Evolutionary conservation across 352 stramenopile species (phyloP), one percentile per base, ranked within the genome.

Genomic region (Globisporangium irregulare): DNA sequence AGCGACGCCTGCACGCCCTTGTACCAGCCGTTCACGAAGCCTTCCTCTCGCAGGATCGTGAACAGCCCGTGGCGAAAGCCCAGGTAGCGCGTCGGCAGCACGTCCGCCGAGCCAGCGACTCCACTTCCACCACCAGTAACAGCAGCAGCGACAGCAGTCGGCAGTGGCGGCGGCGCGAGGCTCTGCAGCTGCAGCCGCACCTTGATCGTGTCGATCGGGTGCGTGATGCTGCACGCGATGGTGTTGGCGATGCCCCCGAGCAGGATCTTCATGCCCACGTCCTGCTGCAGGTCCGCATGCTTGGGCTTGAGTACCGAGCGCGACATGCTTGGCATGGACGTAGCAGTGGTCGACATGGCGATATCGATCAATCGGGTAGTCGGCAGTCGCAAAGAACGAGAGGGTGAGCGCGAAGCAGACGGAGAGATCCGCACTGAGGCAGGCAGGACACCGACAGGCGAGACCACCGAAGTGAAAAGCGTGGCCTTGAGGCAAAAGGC

Each of bases 171-270:
- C 14, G 73, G 61, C 43, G 78, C 73, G 20, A 86, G 73, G 24
- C 69, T 80, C 66, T 89, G 78, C 59, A 91, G 77, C 70, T 91
- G 82, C 59, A 90, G 70, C 20, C 82, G 79, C 59, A 90, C 76
- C 59, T 92, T 92, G 60, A 89, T 70, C 14, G 88, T 79, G 62
- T 92, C 84, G 61, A 91, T 76, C 10, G 84, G 84, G 65, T 92
- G 82, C 48, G 79, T 89, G 59, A 81, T 67, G 43, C 69, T 68
- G 5, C 75, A 79, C 25, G 77, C 79, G 59, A 83, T 79, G 54
- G 79, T 84, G 70, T 91, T 91, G 64, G 83, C 77, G 66, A 85
- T 76, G 58, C 83, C 81, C 20, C 81, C 83, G 41, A 91, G 68
- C 29, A 85, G 53, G 60, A 91, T 85, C 68, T 91, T 91, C 69